These are phyloP conservation scores for Manihot esculenta DNA, from an alignment of 441 rosid species.

Conservation along the genomic window DNA sequence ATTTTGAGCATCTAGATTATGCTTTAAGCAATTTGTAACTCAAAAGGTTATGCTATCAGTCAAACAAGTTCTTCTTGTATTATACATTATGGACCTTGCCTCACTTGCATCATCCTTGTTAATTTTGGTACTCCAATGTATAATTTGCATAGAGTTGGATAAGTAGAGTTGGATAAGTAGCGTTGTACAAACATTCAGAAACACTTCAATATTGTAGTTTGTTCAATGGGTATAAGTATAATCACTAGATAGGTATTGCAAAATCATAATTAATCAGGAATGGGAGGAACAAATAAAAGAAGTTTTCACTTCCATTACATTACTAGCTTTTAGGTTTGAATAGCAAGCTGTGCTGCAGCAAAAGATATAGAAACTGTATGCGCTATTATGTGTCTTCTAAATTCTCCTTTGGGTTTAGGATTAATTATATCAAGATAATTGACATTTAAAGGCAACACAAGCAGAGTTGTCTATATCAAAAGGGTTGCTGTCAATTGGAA, in stretches of 20 bases:
- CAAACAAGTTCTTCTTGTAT: background rate
- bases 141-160: background rate
- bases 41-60: background rate
- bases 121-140: background rate
- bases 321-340: background rate
- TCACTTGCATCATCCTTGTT: background rate
- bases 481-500: too few relatives aligned
- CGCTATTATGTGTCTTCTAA: background rate
- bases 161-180: too few relatives aligned
- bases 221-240: too few relatives aligned
- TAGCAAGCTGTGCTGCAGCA: background rate
- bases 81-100: background rate
- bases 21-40: background rate
- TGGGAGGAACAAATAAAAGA: background rate
- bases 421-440: background rate
- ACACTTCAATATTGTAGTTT: background rate
- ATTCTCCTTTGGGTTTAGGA: background rate
- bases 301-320: background rate
- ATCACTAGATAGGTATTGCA: background rate
- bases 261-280: background rate
- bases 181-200: background rate
- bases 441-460: background rate
- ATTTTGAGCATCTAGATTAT: conserved; percentile 4
- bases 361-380: background rate
- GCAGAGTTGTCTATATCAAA: background rate